These are phyloP conservation scores for Symbiotaphrina buchneri DNA, from an alignment of 495 filamentous ascomycete species.

Conservation along the genomic window DNA sequence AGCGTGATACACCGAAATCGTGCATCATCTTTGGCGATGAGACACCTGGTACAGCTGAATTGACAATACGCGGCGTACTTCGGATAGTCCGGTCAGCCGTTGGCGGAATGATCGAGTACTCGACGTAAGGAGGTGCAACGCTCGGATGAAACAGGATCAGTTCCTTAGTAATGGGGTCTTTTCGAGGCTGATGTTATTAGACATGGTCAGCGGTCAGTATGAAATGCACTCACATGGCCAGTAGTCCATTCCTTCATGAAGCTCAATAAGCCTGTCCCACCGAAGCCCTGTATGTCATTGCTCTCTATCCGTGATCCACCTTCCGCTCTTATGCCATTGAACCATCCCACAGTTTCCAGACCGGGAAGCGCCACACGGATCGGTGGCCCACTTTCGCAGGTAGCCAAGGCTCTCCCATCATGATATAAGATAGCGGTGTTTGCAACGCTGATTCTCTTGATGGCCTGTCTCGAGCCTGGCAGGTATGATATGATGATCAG, in stretches of 20 bases:
- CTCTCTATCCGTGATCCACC: constrained; percentile 15
- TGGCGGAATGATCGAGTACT: constrained; percentile 33
- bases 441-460: constrained; percentile 39
- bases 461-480: constrained; percentile 23
- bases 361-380: constrained; percentile 34
- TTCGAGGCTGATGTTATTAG: constrained; percentile 17
- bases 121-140: constrained; percentile 35
- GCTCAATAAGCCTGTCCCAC: constrained; percentile 23
- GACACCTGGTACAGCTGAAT: constrained; percentile 27
- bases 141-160: constrained; percentile 39
- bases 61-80: constrained; percentile 13
- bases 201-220: too few species aligned
- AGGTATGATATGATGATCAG: constrained; percentile 28
- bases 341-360: constrained; percentile 44
- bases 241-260: constrained; percentile 48
- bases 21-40: constrained; percentile 46
- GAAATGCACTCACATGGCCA: constrained; percentile 19
- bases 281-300: constrained; percentile 14
- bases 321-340: constrained; percentile 26
- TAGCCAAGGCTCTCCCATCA: constrained; percentile 39
- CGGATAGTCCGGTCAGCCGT: constrained; percentile 5
- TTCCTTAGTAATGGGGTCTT: constrained; percentile 34
- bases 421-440: constrained; percentile 41
- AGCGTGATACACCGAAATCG: constrained; percentile 38
- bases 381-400: constrained; percentile 43